Evolutionary conservation across 768 basidiomycete genomes (phyloP).

Genomic region (Boletus sp.): DNA sequence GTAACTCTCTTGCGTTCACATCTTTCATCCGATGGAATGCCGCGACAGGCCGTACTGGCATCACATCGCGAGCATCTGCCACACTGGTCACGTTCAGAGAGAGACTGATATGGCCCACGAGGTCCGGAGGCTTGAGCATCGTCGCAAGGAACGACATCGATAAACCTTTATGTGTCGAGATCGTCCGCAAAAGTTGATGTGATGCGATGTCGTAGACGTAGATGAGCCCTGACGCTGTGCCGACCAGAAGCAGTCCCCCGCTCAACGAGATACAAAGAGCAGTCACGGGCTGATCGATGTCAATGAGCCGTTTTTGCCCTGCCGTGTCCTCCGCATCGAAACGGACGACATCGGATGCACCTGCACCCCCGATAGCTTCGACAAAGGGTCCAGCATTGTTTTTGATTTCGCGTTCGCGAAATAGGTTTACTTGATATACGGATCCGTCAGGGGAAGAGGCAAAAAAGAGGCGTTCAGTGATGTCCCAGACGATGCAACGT

Average conservation of each 20-base stretch:
- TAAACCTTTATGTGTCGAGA: slow-evolving; percentile 66
- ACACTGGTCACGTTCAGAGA: slow-evolving; percentile 37
- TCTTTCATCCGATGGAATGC: slow-evolving; percentile 77
- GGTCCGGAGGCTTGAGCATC: slow-evolving; percentile 83
- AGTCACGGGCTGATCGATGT: slow-evolving; percentile 68
- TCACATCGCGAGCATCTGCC: slow-evolving; percentile 48
- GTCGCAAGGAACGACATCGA: slow-evolving; percentile 73
- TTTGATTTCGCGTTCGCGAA: slow-evolving; percentile 58
- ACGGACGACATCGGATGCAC: slow-evolving; percentile 66
- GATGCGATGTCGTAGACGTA: slow-evolving; percentile 87
- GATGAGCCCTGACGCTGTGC: slow-evolving; percentile 71
- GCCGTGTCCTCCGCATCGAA: slow-evolving; percentile 51
- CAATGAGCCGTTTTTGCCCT: slow-evolving; percentile 61
- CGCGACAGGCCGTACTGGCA: slow-evolving; percentile 63
- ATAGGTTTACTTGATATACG: slow-evolving; percentile 79
- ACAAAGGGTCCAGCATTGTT: slow-evolving; percentile 44
- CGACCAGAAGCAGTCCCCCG: slow-evolving; percentile 75
- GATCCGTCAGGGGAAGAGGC: slow-evolving; percentile 75
- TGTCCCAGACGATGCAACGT: slow-evolving; percentile 68
- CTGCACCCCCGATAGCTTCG: slow-evolving; percentile 77
- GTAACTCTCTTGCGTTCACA: slow-evolving; percentile 59
- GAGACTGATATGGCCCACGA: slow-evolving; percentile 76
- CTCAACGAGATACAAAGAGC: slow-evolving; percentile 75
- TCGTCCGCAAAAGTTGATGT: slow-evolving; percentile 83
- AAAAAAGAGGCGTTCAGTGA: slow-evolving; percentile 87